Conservation (phyloP, 202 grass and related monocot genomes). For the Schoenoplectus triqueter region DNA sequence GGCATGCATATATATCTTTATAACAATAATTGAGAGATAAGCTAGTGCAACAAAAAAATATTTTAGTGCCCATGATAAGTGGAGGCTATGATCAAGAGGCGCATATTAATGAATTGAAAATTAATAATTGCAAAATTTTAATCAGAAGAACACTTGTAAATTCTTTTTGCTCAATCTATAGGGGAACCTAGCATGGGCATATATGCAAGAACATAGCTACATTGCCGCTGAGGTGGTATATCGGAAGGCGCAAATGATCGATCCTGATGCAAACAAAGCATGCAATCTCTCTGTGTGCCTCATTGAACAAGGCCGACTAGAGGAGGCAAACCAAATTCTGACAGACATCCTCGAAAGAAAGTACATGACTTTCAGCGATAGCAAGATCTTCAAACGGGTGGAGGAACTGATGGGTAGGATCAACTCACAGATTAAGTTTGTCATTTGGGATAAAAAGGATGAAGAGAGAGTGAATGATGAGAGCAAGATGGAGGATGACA, state of each 20-base stretch:
- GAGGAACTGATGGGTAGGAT: constrained; percentile 57
- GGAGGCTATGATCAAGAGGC: background rate
- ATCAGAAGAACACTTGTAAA: background rate
- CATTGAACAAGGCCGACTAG: constrained; percentile 55
- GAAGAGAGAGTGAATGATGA: constrained; percentile 15
- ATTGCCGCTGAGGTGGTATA: constrained; percentile 95
- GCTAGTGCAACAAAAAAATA: too few species aligned
- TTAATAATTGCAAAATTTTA: background rate
- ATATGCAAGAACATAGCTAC: constrained; percentile 90
- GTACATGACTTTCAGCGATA: constrained; percentile 29
- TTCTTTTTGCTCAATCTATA: constrained; percentile 5
- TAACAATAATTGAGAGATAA: too few species aligned
- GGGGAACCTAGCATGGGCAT: constrained; percentile 95
- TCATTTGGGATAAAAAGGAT: background rate
- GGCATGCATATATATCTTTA: too few species aligned
- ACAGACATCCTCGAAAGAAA: constrained; percentile 46
- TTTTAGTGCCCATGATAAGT: background rate
- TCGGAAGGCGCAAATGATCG: constrained; percentile 89
- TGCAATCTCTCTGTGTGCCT: constrained; percentile 87
- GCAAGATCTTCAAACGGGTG: constrained; percentile 56
- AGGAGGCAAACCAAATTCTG: constrained; percentile 59
- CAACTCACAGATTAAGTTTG: constrained; percentile 23
- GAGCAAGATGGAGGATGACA: constrained; percentile 47
- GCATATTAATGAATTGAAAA: background rate
- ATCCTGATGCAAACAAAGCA: constrained; percentile 87